Evolutionary conservation across 2,329 filamentous ascomycete species (phyloP), one percentile per base, ranked within the genome.

Genomic region (Cordyceps javanica): DNA sequence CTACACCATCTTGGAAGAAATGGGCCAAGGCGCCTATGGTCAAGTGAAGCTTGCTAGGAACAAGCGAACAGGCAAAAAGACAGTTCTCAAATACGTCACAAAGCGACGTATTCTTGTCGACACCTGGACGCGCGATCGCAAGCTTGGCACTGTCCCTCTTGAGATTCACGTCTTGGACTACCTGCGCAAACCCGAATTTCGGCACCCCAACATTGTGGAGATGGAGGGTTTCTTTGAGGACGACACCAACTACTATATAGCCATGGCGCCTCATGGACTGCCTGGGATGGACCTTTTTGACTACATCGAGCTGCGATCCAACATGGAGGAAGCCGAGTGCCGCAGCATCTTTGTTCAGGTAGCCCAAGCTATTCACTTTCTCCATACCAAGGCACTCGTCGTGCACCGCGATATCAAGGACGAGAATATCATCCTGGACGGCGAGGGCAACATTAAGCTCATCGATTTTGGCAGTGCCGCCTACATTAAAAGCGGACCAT

Each of bases 341-440:
- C 85, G 91, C 55, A 96, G 90, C 73, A 99, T 99, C 60, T 99
- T 99, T 71, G 83, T 89, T 26, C 94, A 99, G 72, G 93, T 97
- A 11, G 91, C 90, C 10, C 83, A 87, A 67, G 94, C 94, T 7
- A 81, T 99, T 48, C 88, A 95, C 64, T 94, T 97, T 74, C 76
- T 99, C 42, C 94, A 99, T 69, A 91, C 85, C 55, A 93, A 89
- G 70, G 93, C 93, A 1, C 80, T 89, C 52, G 93, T 99, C 9
- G 94, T 99, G 11, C 94, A 99, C 72, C 88, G 94, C 36, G 94
- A 99, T 68, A 97, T 99, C 80, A 99, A 99, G 72, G 94, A 99
- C 67, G 94, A 99, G 74, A 99, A 99, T 65, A 90, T 99, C 30
- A 89, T 99, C 57, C 78, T 99, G 16, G 94, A 99, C 68, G 93